Evolutionary conservation across 2,329 filamentous ascomycete species (phyloP).

Genomic region (Claviceps cyperi): DNA sequence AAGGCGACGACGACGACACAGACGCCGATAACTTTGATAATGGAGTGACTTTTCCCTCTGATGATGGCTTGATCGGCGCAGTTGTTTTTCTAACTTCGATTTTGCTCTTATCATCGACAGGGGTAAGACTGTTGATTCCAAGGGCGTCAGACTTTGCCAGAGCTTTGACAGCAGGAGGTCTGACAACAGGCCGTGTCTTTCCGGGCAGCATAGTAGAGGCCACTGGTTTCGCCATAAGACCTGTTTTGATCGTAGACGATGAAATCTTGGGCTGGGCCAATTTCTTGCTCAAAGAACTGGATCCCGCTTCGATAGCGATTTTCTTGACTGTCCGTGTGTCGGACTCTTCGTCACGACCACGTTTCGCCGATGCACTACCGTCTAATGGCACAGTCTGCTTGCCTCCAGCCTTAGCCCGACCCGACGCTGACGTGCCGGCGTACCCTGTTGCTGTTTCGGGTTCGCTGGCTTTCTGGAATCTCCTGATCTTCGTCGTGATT

Average conservation of each 20-base stretch:
- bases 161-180: constrained; percentile 27
- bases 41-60: constrained; percentile 15
- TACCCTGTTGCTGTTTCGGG: constrained; percentile 22
- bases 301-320: constrained; percentile 25
- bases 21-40: neutral
- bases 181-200: constrained; percentile 30
- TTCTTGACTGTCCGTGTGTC: constrained; percentile 28
- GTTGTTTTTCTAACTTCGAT: constrained; percentile 13
- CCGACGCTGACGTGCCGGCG: constrained; percentile 24
- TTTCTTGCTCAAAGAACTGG: constrained; percentile 25
- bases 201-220: constrained; percentile 29
- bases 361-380: constrained; percentile 19
- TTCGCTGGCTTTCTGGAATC: constrained; percentile 22
- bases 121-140: constrained; percentile 13
- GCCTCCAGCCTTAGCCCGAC: constrained; percentile 19
- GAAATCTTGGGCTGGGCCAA: constrained; percentile 22
- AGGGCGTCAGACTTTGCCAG: constrained; percentile 21
- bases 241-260: constrained; percentile 15
- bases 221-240: constrained; percentile 15
- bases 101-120: constrained; percentile 19
- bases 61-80: constrained; percentile 9
- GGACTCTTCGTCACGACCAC: constrained; percentile 25
- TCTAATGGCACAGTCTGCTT: constrained; percentile 13
- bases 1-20: constrained; percentile 8
- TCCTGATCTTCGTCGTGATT: constrained; percentile 35